Percentiles rank a stretch among this genome's conserved stretches.
phyloP scores from a whole-genome alignment of 768 basidiomycete species.

The Xerocomus spinulosus region DNA sequence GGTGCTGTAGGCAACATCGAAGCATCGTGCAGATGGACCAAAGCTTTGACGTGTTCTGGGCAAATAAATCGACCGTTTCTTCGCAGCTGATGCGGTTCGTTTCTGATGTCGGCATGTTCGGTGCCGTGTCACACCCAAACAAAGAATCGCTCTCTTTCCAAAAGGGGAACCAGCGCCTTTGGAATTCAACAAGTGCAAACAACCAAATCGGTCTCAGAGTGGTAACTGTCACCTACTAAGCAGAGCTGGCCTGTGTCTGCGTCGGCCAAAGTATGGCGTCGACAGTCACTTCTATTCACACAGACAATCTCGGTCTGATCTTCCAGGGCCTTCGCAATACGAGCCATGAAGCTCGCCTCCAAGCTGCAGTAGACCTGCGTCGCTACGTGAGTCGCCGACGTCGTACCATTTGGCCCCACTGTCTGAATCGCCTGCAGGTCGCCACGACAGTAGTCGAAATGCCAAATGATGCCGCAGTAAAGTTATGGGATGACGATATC shows the following conservation, averaged over 20 bases:
- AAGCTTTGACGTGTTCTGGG: constrained; percentile 2
- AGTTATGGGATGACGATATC: constrained; percentile 84
- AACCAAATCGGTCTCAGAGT: constrained; percentile 14
- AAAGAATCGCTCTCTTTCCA: too few species aligned
- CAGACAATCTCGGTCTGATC: constrained; percentile 60
- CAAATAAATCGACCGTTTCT: constrained; percentile 23
- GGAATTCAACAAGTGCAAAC: constrained; percentile 30
- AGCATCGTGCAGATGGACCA: neutral
- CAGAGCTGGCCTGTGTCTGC: constrained; percentile 3
- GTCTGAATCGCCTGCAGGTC: constrained; percentile 44
- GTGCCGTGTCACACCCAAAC: too few species aligned
- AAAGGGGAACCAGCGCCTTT: constrained; percentile 11
- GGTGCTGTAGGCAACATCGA: constrained; percentile 13
- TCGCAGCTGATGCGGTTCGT: constrained; percentile 16
- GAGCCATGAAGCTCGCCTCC: constrained; percentile 57
- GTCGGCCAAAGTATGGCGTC: constrained; percentile 52
- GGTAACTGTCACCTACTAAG: constrained; percentile 8
- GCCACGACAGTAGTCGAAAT: constrained; percentile 70
- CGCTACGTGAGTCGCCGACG: constrained; percentile 55
- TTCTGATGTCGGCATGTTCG: constrained; percentile 7
- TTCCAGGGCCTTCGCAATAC: constrained; percentile 64
- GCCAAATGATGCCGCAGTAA: constrained; percentile 74
- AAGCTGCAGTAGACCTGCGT: constrained; percentile 67
- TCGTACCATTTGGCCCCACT: constrained; percentile 5
- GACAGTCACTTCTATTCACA: constrained; percentile 49